Percentiles rank a stretch among this genome's conserved stretches.
Evolutionary conservation across 768 basidiomycete species (phyloP).

Genomic region (Trametes cingulata): DNA sequence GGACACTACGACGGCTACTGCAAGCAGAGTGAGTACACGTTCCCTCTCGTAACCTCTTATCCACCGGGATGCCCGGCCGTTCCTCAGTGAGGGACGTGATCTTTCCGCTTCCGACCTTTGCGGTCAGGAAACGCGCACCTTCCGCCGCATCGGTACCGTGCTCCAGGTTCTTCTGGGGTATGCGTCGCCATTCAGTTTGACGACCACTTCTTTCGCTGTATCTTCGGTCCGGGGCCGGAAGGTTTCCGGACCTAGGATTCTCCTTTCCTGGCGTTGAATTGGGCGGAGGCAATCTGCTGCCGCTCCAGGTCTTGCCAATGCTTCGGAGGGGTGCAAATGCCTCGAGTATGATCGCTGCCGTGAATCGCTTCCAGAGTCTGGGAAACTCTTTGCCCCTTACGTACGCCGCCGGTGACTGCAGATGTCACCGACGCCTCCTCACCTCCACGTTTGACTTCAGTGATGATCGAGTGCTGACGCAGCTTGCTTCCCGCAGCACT

Average conservation of each 20-base stretch:
- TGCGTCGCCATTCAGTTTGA: background rate
- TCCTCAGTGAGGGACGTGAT: background rate
- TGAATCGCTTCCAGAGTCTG: background rate
- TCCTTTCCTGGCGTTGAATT: slow-evolving; percentile 2
- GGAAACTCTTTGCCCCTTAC: slow-evolving; percentile 14
- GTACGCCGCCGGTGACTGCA: background rate
- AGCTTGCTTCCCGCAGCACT: slow-evolving; percentile 53
- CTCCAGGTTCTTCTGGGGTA: background rate
- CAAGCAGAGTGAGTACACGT: slow-evolving; percentile 78
- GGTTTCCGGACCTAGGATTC: background rate
- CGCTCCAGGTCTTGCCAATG: background rate
- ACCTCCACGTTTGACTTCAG: background rate
- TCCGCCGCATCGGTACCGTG: slow-evolving; percentile 12
- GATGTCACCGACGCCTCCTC: background rate
- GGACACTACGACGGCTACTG: slow-evolving; percentile 98
- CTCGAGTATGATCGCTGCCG: background rate
- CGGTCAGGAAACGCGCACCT: background rate
- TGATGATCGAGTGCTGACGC: background rate
- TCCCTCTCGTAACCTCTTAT: background rate
- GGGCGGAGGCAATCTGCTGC: background rate
- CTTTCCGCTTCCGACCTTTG: slow-evolving; percentile 10
- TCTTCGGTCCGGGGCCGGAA: slow-evolving; percentile 12
- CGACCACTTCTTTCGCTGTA: background rate
- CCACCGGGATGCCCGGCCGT: slow-evolving; percentile 1
- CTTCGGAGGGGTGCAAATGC: background rate